phyloP scores from a whole-genome alignment of 345 rosid genomes.

The Lenwebbia sp. region DNA sequence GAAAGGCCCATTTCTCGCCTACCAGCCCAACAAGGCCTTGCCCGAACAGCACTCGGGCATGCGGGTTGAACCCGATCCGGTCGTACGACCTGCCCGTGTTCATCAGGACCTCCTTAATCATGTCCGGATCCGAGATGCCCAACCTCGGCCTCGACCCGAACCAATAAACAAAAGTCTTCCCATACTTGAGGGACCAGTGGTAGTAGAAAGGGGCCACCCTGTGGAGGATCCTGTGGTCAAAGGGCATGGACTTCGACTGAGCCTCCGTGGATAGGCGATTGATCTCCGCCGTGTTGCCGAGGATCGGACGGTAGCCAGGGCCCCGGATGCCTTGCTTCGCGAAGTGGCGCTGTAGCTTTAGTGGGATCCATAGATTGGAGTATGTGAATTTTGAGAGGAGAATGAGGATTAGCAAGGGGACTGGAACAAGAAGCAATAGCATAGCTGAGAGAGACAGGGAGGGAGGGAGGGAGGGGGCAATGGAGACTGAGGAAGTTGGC shows the following conservation, averaged over 20 bases:
- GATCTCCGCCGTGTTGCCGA: slow-evolving; percentile 54
- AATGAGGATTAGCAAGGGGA: slow-evolving; percentile 7
- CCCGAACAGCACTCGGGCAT: slow-evolving; percentile 43
- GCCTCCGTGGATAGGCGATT: slow-evolving; percentile 23
- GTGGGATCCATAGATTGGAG: slow-evolving; percentile 39
- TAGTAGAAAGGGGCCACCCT: slow-evolving; percentile 46
- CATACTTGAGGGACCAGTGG: slow-evolving; percentile 43
- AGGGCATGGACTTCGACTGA: slow-evolving; percentile 25
- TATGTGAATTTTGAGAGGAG: slow-evolving; percentile 20
- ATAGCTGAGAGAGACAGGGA: not conserved
- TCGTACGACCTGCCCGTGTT: slow-evolving; percentile 27
- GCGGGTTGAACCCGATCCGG: slow-evolving; percentile 32
- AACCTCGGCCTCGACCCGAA: slow-evolving; percentile 61
- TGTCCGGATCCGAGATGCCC: slow-evolving; percentile 42
- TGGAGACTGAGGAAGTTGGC: not conserved
- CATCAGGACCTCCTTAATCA: slow-evolving; percentile 48
- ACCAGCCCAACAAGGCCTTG: slow-evolving; percentile 55
- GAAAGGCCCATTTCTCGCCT: slow-evolving; percentile 60
- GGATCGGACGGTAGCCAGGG: slow-evolving; percentile 42
- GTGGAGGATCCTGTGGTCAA: slow-evolving; percentile 27
- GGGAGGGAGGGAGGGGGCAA: too few relatives aligned
- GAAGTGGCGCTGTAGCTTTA: slow-evolving; percentile 53
- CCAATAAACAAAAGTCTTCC: slow-evolving; percentile 63
- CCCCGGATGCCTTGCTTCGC: slow-evolving; percentile 32
- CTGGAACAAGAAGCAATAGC: slow-evolving; percentile 6